Evolutionary conservation across 2,329 filamentous ascomycete species (phyloP), one percentile per base, ranked within the genome.

Genomic region (Ophiosphaerella korrae): DNA sequence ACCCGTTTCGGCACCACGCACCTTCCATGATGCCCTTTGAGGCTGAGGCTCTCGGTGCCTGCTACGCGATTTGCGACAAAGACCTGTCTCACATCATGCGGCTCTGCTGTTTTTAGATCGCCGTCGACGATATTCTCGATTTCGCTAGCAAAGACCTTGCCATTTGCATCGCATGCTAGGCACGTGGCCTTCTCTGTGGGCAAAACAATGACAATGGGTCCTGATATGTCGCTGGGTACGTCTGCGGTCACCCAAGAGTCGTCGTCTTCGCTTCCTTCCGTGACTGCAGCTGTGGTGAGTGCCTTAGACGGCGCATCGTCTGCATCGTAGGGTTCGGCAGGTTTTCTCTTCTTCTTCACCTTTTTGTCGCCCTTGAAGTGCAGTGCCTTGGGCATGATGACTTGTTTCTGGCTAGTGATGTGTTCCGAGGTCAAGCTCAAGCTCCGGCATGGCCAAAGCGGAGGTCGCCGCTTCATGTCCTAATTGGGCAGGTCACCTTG

Each of bases 311-410:
- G 48, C 13, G 59, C 50, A 14, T 53, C 60, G 24, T 75, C 71
- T 11, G 74, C 71, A 24, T 78, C 75, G 52, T 80, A 77, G 37
- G 84, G 79, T 37, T 77, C 77, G 45, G 80, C 78, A 41, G 82
- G 76, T 63, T 89, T 86, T 82, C 96, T 97, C 73, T 91, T 84
- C 81, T 97, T 97, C 76, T 94, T 96, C 32, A 84, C 78, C 78
- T 94, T 94, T 76, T 95, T 97, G 78, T 99, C 94, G 80, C 94
- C 94, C 78, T 99, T 99, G 82, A 99, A 99, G 42, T 86, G 82
- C 51, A 99, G 84, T 41, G 93, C 87, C 74, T 96, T 97, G 63
- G 96, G 88, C 89, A 94, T 94, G 55, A 49, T 34, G 57, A 43
- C 36, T 39, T 38, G 42, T 45, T 42, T 38, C 36, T 57, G 38